Conservation (phyloP, 176 grass and related monocot species). For the Phyllostachys edulis region DNA sequence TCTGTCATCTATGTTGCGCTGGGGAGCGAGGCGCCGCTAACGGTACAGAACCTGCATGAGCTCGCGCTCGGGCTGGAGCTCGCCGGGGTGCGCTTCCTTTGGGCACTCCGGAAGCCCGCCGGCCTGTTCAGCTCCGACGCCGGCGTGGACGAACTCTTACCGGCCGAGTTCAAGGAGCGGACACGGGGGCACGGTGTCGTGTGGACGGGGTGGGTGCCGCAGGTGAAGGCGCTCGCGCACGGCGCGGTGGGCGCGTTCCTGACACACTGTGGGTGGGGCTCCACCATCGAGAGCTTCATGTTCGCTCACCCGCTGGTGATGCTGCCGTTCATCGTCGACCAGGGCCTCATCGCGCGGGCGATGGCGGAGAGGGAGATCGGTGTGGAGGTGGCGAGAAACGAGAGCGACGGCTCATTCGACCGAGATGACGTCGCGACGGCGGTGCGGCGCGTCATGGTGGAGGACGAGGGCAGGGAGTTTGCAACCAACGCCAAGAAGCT, state of each 20-base stretch:
- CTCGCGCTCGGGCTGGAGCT: conserved; percentile 54
- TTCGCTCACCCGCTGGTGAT: conserved; percentile 58
- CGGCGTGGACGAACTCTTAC: background rate
- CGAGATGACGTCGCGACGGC: conserved; percentile 19
- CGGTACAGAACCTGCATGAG: conserved; percentile 33
- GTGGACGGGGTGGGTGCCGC: conserved; percentile 43
- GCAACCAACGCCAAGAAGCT: conserved; percentile 11
- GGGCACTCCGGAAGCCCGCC: conserved; percentile 40
- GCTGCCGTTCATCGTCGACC: conserved; percentile 47
- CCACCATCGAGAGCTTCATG: conserved; percentile 51
- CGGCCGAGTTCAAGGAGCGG: conserved; percentile 39
- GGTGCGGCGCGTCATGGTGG: conserved; percentile 39
- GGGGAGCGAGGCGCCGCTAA: conserved; percentile 54
- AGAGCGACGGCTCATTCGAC: conserved; percentile 34
- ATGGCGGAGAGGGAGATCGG: conserved; percentile 41
- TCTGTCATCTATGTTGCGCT: conserved; percentile 64
- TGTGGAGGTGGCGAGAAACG: conserved; percentile 41
- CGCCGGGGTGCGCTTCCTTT: conserved; percentile 52
- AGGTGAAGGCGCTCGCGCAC: conserved; percentile 42
- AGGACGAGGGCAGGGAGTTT: conserved; percentile 35
- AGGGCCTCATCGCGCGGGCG: conserved; percentile 29
- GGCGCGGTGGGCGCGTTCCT: conserved; percentile 45
- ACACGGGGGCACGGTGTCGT: background rate
- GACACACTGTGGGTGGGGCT: conserved; percentile 75
- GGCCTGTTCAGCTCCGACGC: background rate